Conservation (phyloP, 768 basidiomycete species). For the Auricularia heimuer region DNA sequence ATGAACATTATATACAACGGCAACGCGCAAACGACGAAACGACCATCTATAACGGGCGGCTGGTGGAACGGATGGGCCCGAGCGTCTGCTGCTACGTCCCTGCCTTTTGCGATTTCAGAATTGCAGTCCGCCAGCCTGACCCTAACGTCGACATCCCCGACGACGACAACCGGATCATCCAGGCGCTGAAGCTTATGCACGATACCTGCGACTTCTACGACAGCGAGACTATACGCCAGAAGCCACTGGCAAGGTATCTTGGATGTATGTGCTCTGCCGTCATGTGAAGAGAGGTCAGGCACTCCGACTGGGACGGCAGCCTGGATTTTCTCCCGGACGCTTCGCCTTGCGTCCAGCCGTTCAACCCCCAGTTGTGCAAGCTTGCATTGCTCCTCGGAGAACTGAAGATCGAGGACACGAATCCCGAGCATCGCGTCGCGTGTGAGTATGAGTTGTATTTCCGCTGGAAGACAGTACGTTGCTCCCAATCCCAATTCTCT, state of each 20-base stretch:
- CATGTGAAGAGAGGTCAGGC: not conserved
- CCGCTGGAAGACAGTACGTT: not conserved
- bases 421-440: not conserved
- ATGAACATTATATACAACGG: not conserved
- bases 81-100: not conserved
- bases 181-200: not conserved
- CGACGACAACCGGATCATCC: not conserved
- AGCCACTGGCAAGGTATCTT: not conserved
- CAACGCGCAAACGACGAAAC: not conserved
- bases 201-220: not conserved
- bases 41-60: not conserved
- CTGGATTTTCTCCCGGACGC: not conserved
- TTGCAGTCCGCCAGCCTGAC: not conserved
- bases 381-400: not conserved
- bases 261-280: not conserved
- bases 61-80: not conserved
- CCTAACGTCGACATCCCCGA: not conserved
- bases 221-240: not conserved
- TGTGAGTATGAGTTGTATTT: not conserved
- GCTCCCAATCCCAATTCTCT: not conserved
- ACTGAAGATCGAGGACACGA: not conserved
- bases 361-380: not conserved
- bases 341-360: not conserved
- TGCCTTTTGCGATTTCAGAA: not conserved
- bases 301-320: not conserved